These are phyloP conservation scores for Gloeopeniophorella convolvens DNA, from an alignment of 768 basidiomycete species.

Conservation along the genomic window DNA sequence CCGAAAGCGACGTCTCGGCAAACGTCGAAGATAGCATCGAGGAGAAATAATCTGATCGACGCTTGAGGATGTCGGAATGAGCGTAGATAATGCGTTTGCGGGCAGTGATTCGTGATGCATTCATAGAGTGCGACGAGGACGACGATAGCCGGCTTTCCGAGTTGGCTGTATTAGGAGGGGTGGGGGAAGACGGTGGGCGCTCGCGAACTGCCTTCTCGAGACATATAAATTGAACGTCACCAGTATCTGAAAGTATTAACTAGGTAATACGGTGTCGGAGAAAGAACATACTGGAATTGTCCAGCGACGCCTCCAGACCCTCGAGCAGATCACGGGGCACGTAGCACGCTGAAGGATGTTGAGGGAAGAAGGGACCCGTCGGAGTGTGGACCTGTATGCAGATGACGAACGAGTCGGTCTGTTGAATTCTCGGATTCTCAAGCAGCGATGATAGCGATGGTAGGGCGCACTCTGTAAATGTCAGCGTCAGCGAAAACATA, in stretches of 20 bases:
- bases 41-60: slow-evolving; percentile 73
- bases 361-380: slow-evolving; percentile 46
- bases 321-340: slow-evolving; percentile 62
- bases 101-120: slow-evolving; percentile 42
- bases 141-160: slow-evolving; percentile 35
- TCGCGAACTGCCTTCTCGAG: slow-evolving; percentile 43
- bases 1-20: slow-evolving; percentile 44
- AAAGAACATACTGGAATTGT: slow-evolving; percentile 64
- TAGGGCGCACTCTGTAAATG: slow-evolving; percentile 48
- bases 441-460: slow-evolving; percentile 57
- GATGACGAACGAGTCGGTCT: slow-evolving; percentile 64
- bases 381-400: slow-evolving; percentile 70
- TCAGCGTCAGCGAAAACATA: not conserved
- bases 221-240: slow-evolving; percentile 72
- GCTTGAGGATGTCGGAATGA: slow-evolving; percentile 67
- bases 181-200: slow-evolving; percentile 25
- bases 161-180: slow-evolving; percentile 26
- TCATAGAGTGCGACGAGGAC: slow-evolving; percentile 36
- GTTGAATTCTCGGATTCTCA: slow-evolving; percentile 49
- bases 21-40: slow-evolving; percentile 71
- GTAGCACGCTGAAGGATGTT: slow-evolving; percentile 57
- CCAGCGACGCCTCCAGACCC: slow-evolving; percentile 63
- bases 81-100: slow-evolving; percentile 73
- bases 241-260: slow-evolving; percentile 43
- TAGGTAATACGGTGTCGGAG: not conserved